These are phyloP conservation scores for Microdochium trichocladiopsis DNA, from an alignment of 2,329 filamentous ascomycete species.

Conservation along the genomic window DNA sequence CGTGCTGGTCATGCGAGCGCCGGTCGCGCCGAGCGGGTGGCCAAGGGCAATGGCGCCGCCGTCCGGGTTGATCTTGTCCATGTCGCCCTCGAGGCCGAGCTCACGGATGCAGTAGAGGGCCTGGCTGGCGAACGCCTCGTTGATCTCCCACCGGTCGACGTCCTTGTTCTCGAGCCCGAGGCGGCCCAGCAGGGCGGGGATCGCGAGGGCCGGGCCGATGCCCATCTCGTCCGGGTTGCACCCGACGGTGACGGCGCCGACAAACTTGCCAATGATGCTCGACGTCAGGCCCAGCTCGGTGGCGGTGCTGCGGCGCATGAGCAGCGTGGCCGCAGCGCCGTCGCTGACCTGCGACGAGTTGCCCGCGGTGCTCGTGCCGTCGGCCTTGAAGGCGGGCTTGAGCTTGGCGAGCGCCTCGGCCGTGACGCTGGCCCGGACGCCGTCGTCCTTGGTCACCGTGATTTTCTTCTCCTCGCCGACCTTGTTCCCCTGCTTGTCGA, in stretches of 20 bases:
- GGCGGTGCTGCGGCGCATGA: constrained; percentile 81
- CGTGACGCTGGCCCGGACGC: constrained; percentile 63
- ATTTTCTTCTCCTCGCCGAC: constrained; percentile 51
- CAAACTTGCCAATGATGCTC: constrained; percentile 76
- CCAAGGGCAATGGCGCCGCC: constrained; percentile 93
- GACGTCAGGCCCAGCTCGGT: constrained; percentile 61
- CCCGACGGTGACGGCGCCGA: constrained; percentile 67
- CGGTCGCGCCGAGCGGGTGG: constrained; percentile 85
- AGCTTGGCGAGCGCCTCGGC: constrained; percentile 67
- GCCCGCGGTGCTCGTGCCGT: constrained; percentile 75
- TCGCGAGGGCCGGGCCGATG: constrained; percentile 77
- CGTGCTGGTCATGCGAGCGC: constrained; percentile 72
- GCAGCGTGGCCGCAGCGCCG: constrained; percentile 73
- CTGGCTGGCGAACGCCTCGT: constrained; percentile 71
- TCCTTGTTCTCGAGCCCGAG: constrained; percentile 62
- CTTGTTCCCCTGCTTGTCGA: constrained; percentile 52
- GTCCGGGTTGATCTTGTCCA: constrained; percentile 77
- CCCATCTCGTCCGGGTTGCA: constrained; percentile 93
- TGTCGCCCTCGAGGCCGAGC: constrained; percentile 57
- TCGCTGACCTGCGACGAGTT: constrained; percentile 84
- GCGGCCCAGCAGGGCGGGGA: constrained; percentile 70
- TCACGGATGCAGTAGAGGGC: constrained; percentile 64
- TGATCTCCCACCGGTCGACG: constrained; percentile 86
- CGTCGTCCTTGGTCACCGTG: constrained; percentile 73
- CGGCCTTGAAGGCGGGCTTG: constrained; percentile 75